These are phyloP conservation scores for Pseudogymnoascus sp. DNA, from an alignment of 2,329 filamentous ascomycete genomes.

Conservation along the genomic window DNA sequence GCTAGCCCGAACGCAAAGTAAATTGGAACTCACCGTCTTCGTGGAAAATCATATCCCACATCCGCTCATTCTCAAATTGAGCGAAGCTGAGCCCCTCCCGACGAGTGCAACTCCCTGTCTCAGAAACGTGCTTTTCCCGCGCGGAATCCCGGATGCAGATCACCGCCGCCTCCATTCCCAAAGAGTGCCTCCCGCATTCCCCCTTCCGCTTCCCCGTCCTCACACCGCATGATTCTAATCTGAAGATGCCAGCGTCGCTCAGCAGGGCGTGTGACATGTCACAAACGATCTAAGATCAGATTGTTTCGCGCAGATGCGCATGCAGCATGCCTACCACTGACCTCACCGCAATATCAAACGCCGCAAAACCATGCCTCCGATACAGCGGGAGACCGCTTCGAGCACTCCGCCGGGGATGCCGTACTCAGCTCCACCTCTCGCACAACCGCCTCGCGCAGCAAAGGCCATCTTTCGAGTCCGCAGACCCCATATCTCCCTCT, in stretches of 20 bases:
- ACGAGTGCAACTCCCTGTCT: background rate
- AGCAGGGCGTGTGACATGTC: slow-evolving; percentile 4
- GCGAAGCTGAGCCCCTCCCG: background rate
- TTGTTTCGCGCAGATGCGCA: background rate
- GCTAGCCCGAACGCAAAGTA: background rate
- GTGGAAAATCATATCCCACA: background rate
- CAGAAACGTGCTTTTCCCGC: background rate
- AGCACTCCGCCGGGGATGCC: background rate
- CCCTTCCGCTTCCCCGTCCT: background rate
- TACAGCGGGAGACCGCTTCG: background rate
- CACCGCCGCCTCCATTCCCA: background rate
- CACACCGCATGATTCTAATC: slow-evolving; percentile 5
- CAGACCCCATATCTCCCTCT: background rate
- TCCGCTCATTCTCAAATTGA: background rate
- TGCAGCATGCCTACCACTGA: background rate
- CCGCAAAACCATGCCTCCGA: background rate
- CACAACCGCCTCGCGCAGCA: background rate
- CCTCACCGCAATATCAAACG: background rate
- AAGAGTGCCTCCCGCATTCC: background rate
- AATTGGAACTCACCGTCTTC: background rate
- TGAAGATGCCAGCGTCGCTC: background rate
- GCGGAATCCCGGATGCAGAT: slow-evolving; percentile 3
- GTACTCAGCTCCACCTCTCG: background rate
- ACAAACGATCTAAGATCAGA: slow-evolving; percentile 2
- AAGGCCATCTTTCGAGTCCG: background rate